These are phyloP conservation scores for Mikania micrantha DNA, from an alignment of 129 eudicot species.

Conservation along the genomic window DNA sequence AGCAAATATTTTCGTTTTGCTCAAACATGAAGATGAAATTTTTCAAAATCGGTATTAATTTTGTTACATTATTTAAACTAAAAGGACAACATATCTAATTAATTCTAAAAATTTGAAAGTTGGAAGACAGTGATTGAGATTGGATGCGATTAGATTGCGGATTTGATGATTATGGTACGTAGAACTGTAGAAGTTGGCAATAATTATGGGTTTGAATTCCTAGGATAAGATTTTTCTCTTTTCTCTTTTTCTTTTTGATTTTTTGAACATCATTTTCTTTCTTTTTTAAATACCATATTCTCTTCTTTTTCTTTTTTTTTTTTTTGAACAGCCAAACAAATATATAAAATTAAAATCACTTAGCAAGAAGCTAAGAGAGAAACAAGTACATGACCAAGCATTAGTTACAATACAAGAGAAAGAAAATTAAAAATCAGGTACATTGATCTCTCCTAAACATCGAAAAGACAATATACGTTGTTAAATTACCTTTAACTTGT, in stretches of 20 bases:
- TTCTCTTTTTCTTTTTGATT: not conserved
- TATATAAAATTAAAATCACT: not conserved
- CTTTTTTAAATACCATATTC: not conserved
- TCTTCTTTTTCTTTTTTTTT: not conserved
- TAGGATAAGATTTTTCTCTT: not conserved
- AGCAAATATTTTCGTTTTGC: too few species aligned
- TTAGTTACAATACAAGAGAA: too few species aligned
- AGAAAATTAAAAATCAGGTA: too few species aligned
- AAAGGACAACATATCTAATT: too few species aligned
- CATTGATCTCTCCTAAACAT: too few species aligned
- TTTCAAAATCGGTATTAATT: too few species aligned
- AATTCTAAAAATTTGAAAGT: not conserved
- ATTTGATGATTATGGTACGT: slow-evolving; percentile 16
- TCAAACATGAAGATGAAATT: too few species aligned
- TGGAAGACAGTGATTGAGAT: slow-evolving; percentile 17
- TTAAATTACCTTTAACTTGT: too few species aligned
- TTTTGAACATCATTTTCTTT: not conserved
- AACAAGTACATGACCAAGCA: too few species aligned
- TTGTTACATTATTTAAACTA: too few species aligned
- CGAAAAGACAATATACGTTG: too few species aligned
- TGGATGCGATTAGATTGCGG: slow-evolving; percentile 14
- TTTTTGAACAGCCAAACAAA: not conserved
- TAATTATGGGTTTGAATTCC: slow-evolving; percentile 16
- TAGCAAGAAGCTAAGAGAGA: too few species aligned
- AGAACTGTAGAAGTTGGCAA: slow-evolving; percentile 27